Percentiles rank a stretch among this genome's conserved stretches.
Evolutionary conservation across 169 alveolate genomes (phyloP).

Genomic region (Plasmodium relictum): DNA sequence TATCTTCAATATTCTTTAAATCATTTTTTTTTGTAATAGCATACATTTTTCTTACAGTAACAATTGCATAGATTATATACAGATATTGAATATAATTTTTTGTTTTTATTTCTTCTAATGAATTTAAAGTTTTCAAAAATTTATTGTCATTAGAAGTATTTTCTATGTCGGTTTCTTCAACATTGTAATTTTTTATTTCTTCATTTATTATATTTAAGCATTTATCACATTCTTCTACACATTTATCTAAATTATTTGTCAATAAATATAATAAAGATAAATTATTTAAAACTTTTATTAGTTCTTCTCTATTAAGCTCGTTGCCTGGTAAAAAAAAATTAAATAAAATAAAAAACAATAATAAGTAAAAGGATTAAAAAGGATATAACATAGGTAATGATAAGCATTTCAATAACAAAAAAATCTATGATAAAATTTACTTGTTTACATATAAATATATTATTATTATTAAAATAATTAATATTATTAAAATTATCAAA

Average conservation of each 20-base stretch:
- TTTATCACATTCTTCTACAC: slow-evolving; percentile 43
- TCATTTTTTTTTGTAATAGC: slow-evolving; percentile 36
- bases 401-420: background rate
- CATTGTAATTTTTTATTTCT: slow-evolving; percentile 47
- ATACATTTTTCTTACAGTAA: slow-evolving; percentile 35
- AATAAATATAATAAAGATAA: slow-evolving; percentile 33
- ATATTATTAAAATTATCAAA: no score
- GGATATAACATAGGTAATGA: background rate
- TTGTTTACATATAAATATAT: background rate
- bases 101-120: slow-evolving; percentile 50
- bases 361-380: background rate
- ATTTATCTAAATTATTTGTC: slow-evolving; percentile 30
- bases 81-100: slow-evolving; percentile 55
- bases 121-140: slow-evolving; percentile 8
- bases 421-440: background rate
- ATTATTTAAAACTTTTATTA: slow-evolving; percentile 43
- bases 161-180: slow-evolving; percentile 13
- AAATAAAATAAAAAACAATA: background rate
- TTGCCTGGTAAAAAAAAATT: background rate
- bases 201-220: slow-evolving; percentile 45
- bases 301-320: slow-evolving; percentile 49
- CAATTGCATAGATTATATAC: slow-evolving; percentile 53
- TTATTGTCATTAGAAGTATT: background rate
- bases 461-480: no score
- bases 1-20: slow-evolving; percentile 19